Percentiles rank a stretch among this genome's conserved stretches.
Conservation (phyloP, 495 filamentous ascomycete genomes). For the Penicillium bialowiezense region DNA sequence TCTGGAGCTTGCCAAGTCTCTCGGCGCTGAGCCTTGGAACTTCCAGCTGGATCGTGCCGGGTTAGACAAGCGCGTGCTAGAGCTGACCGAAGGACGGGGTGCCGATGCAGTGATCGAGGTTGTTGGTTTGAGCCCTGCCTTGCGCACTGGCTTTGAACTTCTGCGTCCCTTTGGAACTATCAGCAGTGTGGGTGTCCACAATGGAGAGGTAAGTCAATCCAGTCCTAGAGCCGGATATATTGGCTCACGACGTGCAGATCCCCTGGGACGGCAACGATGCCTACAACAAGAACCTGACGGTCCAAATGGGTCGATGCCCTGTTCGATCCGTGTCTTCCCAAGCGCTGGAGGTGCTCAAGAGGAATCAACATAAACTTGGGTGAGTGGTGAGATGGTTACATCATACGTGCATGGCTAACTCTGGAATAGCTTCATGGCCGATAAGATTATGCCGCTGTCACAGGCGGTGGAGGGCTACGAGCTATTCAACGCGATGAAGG, state of each 20-base stretch:
- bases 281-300: conserved; percentile 82
- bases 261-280: conserved; percentile 81
- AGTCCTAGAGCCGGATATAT: neutral
- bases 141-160: conserved; percentile 81
- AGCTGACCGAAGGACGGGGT: conserved; percentile 77
- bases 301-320: conserved; percentile 95
- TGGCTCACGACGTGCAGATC: conserved; percentile 49
- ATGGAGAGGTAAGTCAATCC: conserved; percentile 63
- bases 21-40: conserved; percentile 87
- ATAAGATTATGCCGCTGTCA: conserved; percentile 86
- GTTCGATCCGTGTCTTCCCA: conserved; percentile 80
- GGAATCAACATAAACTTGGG: conserved; percentile 80
- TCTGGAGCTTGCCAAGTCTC: conserved; percentile 68
- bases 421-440: conserved; percentile 80
- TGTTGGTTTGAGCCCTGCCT: conserved; percentile 79
- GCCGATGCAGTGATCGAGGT: conserved; percentile 92
- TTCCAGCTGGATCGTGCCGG: conserved; percentile 67
- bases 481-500: conserved; percentile 88
- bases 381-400: conserved; percentile 42
- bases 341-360: conserved; percentile 72
- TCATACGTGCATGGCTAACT: neutral
- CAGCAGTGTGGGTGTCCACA: conserved; percentile 89
- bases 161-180: conserved; percentile 85
- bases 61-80: conserved; percentile 66
- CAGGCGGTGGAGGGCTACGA: conserved; percentile 87